phyloP scores from a whole-genome alignment of 1,284 basidiomycete genomes.

The Cryptococcus amylolentus region DNA sequence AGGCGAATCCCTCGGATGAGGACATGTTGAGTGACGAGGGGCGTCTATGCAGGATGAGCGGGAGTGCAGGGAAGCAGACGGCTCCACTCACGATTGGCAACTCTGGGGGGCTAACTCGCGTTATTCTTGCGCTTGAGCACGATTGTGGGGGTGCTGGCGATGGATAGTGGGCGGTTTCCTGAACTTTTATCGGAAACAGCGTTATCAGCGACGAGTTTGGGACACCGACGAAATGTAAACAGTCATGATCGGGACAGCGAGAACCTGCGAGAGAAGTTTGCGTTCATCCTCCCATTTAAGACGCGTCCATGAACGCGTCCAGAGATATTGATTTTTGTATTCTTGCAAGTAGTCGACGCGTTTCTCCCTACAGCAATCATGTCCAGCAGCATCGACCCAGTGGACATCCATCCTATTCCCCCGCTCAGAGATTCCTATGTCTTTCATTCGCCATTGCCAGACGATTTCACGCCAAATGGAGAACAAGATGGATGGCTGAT shows the following conservation, averaged over 20 bases:
- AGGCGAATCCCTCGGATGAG: no score
- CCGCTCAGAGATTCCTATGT: constrained; percentile 71
- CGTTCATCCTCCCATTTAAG: background rate
- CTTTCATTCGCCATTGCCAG: constrained; percentile 74
- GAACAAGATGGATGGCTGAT: constrained; percentile 65
- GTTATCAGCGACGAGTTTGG: background rate
- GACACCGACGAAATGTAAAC: background rate
- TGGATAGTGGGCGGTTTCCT: no score
- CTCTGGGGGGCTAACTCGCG: no score
- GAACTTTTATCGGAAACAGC: background rate
- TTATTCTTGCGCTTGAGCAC: no score
- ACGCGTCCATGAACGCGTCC: background rate
- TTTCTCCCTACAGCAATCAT: background rate
- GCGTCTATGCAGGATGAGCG: no score
- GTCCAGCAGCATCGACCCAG: constrained; percentile 35
- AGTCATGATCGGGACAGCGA: background rate
- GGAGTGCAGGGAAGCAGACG: no score
- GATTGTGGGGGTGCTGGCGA: no score
- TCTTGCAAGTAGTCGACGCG: background rate
- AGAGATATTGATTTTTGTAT: background rate
- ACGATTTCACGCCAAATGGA: constrained; percentile 30
- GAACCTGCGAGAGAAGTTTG: background rate
- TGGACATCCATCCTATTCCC: constrained; percentile 55
- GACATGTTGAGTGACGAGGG: no score
- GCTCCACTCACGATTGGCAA: background rate